Conservation (phyloP, 177 flowering plant species). For the Telopea speciosissima region DNA sequence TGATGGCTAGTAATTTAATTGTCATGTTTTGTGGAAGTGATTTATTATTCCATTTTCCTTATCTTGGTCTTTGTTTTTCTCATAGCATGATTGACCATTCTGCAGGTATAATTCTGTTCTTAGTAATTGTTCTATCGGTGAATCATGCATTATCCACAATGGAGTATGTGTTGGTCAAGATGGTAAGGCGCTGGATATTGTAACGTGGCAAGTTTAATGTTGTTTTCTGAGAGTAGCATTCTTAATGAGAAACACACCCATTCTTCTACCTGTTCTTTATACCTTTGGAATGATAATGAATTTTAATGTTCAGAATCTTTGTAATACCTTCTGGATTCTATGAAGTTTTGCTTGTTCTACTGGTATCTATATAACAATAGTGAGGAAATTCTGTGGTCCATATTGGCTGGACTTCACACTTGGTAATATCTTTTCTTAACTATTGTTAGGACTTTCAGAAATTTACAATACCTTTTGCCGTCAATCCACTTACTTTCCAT, state of each 20-base stretch:
- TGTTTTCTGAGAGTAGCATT: neutral
- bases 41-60: neutral
- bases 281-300: too few species aligned
- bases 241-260: too few species aligned
- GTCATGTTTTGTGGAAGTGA: neutral
- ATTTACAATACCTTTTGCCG: too few species aligned
- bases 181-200: slow-evolving; percentile 40
- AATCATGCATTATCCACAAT: slow-evolving; percentile 64
- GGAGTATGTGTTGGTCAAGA: slow-evolving; percentile 95
- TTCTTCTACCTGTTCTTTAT: too few species aligned
- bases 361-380: too few species aligned
- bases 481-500: too few species aligned
- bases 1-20: neutral
- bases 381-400: neutral
- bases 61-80: neutral
- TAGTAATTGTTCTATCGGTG: slow-evolving; percentile 68
- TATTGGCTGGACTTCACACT: too few species aligned
- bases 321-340: too few species aligned
- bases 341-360: too few species aligned
- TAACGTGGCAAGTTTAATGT: slow-evolving; percentile 4
- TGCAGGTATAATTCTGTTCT: slow-evolving; percentile 78
- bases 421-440: too few species aligned
- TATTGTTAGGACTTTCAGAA: too few species aligned
- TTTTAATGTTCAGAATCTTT: too few species aligned
- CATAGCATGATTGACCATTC: slow-evolving; percentile 8